Percentiles rank a stretch among this genome's conserved stretches.
Conservation (phyloP, 176 grass and related monocot species). For the Chrysopogon serrulatus region DNA sequence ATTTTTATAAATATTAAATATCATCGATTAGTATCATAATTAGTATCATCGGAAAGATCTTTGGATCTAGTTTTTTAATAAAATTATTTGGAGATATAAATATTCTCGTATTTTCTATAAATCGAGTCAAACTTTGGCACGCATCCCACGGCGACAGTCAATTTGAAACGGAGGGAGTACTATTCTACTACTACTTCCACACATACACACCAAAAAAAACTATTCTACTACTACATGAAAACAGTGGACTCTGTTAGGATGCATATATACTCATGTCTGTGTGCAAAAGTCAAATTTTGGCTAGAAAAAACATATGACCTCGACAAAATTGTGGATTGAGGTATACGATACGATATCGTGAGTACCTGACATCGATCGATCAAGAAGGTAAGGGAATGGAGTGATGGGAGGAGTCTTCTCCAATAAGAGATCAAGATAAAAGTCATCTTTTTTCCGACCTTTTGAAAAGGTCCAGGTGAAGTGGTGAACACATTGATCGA, state of each 20-base stretch:
- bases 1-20: no score
- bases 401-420: slow-evolving; percentile 15
- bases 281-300: not conserved
- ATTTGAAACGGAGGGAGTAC: no score
- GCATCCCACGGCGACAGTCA: no score
- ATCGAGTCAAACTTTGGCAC: no score
- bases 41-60: no score
- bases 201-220: no score
- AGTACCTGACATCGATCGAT: slow-evolving; percentile 1
- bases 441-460: not conserved
- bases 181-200: no score
- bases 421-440: slow-evolving; percentile 23
- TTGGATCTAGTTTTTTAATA: no score
- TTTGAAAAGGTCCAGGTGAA: slow-evolving; percentile 18
- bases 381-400: not conserved
- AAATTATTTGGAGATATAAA: no score
- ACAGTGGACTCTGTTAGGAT: not conserved
- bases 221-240: not conserved
- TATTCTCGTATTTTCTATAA: no score
- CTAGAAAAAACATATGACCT: not conserved
- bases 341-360: slow-evolving; percentile 24
- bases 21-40: no score
- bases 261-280: not conserved
- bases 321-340: not conserved
- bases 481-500: slow-evolving; percentile 36